A percentile compares a stretch with the other conserved stretches of the same genome.
phyloP scores from a whole-genome alignment of 768 basidiomycete genomes.

The Collybiopsis luxurians region DNA sequence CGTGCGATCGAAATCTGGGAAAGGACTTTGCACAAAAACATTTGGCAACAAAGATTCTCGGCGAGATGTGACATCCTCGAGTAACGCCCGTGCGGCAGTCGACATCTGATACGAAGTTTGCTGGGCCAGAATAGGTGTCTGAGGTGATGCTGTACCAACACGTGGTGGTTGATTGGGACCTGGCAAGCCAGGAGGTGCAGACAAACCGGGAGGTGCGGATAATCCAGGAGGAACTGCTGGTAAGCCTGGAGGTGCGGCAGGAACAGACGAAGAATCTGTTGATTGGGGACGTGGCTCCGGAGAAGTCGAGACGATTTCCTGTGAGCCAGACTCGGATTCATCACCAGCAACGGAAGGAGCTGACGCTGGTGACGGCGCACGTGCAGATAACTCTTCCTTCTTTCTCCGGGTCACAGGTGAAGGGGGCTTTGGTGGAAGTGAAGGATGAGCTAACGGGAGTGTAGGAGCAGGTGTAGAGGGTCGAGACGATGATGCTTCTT shows the following conservation, averaged over 20 bases:
- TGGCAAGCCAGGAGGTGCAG: constrained; percentile 49
- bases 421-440: constrained; percentile 38
- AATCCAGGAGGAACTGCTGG: constrained; percentile 48
- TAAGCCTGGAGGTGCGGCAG: constrained; percentile 41
- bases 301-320: constrained; percentile 37
- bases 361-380: constrained; percentile 36
- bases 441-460: constrained; percentile 35
- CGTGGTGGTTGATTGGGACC: constrained; percentile 44
- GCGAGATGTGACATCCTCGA: constrained; percentile 80
- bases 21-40: constrained; percentile 53
- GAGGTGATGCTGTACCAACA: constrained; percentile 47
- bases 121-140: constrained; percentile 49
- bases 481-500: constrained; percentile 58
- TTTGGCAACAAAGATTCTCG: constrained; percentile 53
- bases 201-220: constrained; percentile 61
- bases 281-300: constrained; percentile 37
- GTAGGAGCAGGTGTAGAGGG: constrained; percentile 50
- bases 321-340: constrained; percentile 42
- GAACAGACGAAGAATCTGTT: constrained; percentile 37
- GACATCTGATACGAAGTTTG: constrained; percentile 83
- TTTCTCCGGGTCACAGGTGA: constrained; percentile 40
- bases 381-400: constrained; percentile 32
- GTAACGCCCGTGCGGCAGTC: constrained; percentile 74
- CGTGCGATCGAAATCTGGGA: constrained; percentile 89
- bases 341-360: constrained; percentile 48